Base-by-base conservation (phyloP, 2,329 filamentous ascomycete species). In the Trichothecium sympodiale region DNA sequence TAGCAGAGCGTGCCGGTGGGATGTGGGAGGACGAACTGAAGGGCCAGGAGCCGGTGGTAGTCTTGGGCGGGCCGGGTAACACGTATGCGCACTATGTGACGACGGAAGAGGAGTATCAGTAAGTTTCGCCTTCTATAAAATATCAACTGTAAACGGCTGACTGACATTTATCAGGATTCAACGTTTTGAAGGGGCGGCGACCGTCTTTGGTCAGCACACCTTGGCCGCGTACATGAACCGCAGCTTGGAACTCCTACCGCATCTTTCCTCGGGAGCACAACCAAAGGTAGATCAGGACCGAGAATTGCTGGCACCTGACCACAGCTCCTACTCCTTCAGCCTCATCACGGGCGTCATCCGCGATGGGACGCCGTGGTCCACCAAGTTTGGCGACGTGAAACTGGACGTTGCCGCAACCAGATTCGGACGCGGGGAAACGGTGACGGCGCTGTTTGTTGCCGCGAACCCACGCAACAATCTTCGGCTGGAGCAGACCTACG, bases 141-240 rank as follows among this genome's bases (percentile, higher is more conserved):
- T n/a, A n/a, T n/a, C n/a, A n/a, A n/a, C n/a, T n/a, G n/a, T n/a
- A n/a, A n/a, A n/a, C n/a, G n/a, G n/a, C n/a, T n/a, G n/a, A n/a
- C n/a, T n/a, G n/a, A n/a, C n/a, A n/a, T n/a, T n/a, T n/a, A n/a
- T n/a, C 51, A 65, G 51, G 9, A 66, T 91, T 31, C 89, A 95
- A 60, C 80, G 89, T 8, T 95, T 95, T 59, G 89, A 96, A 61
- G 89, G 88, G n/a, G 89, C 85, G 0, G 89, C 83, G 6, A 96
- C 89, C 0, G 73, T 96, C 3, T 91, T 83, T 54, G 89, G 89
- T 0, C 82, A 73, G 3, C 77, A 87, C 55, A 83, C 86, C 1
- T 70, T 95, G 9, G 75, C 81, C 26, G 89, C 87, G 1, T 91
- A 91, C 61, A 83, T 95, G 61, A 88, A 93, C 55, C 67, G 89